phyloP scores from a whole-genome alignment of 2,329 filamentous ascomycete genomes.

The Microsporum audouinii region DNA sequence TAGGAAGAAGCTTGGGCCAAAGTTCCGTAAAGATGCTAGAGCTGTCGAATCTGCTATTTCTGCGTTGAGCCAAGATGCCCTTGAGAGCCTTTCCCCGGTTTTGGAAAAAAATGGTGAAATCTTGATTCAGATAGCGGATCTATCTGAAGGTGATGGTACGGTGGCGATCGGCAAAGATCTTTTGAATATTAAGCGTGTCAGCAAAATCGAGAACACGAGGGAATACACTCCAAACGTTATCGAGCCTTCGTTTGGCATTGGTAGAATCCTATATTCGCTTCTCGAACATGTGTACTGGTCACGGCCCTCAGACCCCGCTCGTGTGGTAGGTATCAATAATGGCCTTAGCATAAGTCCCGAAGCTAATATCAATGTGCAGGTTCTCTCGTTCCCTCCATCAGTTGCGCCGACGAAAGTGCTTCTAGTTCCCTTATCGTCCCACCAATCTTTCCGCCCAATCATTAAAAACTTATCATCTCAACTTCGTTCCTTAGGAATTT shows the following conservation, averaged over 20 bases:
- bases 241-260: slow-evolving; percentile 95
- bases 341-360: neutral
- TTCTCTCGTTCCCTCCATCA: slow-evolving; percentile 61
- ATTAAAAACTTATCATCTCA: slow-evolving; percentile 60
- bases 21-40: slow-evolving; percentile 91
- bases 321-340: slow-evolving; percentile 55
- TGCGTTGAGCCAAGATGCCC: slow-evolving; percentile 64
- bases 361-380: slow-evolving; percentile 28
- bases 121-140: slow-evolving; percentile 57
- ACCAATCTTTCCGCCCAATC: slow-evolving; percentile 69
- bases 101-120: slow-evolving; percentile 65
- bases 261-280: slow-evolving; percentile 81
- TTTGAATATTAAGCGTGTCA: slow-evolving; percentile 68
- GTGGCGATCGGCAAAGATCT: slow-evolving; percentile 70
- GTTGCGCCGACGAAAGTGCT: slow-evolving; percentile 94
- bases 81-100: slow-evolving; percentile 65
- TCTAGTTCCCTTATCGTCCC: slow-evolving; percentile 74
- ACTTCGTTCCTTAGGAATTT: slow-evolving; percentile 64
- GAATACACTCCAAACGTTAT: slow-evolving; percentile 95
- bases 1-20: slow-evolving; percentile 91
- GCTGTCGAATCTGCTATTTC: slow-evolving; percentile 69
- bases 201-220: slow-evolving; percentile 62
- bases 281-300: slow-evolving; percentile 96
- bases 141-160: slow-evolving; percentile 49
- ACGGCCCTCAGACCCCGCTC: slow-evolving; percentile 69